Conservation (phyloP, 1,139 yeast genomes). For the Yamadazyma triangularis region DNA sequence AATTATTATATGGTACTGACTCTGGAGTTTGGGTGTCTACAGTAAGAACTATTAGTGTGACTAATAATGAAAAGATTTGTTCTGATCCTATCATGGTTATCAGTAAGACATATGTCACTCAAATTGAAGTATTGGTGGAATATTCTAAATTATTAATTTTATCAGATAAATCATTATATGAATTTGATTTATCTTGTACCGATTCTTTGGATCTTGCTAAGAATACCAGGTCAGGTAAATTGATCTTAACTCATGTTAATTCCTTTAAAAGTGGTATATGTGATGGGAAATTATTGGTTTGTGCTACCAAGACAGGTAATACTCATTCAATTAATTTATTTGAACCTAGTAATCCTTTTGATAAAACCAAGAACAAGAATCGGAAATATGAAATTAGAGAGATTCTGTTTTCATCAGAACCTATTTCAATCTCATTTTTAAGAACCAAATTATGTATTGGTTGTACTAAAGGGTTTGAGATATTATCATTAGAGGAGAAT, state of each 20-base stretch:
- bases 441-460: slow-evolving; percentile 90
- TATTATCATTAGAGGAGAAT: slow-evolving; percentile 76
- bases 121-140: slow-evolving; percentile 88
- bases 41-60: slow-evolving; percentile 41
- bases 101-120: slow-evolving; percentile 74
- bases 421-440: slow-evolving; percentile 85
- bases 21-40: slow-evolving; percentile 84
- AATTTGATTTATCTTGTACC: slow-evolving; percentile 67
- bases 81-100: slow-evolving; percentile 77
- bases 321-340: slow-evolving; percentile 78
- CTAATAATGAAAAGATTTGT: slow-evolving; percentile 48
- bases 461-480: slow-evolving; percentile 94
- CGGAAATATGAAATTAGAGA: slow-evolving; percentile 70
- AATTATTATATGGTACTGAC: slow-evolving; percentile 86
- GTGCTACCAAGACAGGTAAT: slow-evolving; percentile 79
- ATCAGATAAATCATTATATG: slow-evolving; percentile 76
- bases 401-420: slow-evolving; percentile 79
- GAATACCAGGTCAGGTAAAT: slow-evolving; percentile 72
- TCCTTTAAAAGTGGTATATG: slow-evolving; percentile 93
- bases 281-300: slow-evolving; percentile 80
- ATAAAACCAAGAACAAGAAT: slow-evolving; percentile 57
- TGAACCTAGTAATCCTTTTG: slow-evolving; percentile 66
- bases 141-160: slow-evolving; percentile 79
- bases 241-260: slow-evolving; percentile 76
- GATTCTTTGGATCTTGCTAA: slow-evolving; percentile 69